Base-by-base conservation (phyloP, 2,329 filamentous ascomycete genomes). In the Hirsutella rhossiliensis region DNA sequence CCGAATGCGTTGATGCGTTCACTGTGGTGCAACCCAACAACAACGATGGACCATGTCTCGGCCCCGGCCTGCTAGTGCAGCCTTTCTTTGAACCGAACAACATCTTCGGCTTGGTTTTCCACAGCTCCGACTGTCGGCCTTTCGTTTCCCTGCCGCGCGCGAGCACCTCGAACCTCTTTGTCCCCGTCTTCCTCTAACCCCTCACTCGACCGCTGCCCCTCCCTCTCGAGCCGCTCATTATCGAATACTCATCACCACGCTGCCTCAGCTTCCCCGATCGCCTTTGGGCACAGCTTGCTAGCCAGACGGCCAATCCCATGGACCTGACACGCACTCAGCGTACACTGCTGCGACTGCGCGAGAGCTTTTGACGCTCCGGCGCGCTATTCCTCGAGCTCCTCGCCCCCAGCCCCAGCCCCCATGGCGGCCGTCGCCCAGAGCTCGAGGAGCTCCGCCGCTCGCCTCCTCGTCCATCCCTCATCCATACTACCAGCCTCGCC, bases 351-450 rank as follows among this genome's bases (percentile, higher is more conserved):
- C 43, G 44, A 47, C 39, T 49, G 13, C 43, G 45, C 44, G 40
- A 43, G 42, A 42, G 43, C 23, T 40, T 48, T 38, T 45, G 41
- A 49, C 34, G 44, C 48, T 45, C 38, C 41, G 29, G 3, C 34
- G 34, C 43, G 17, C 34, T 5, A 18, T 11, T 17, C 13, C 38
- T 44, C 44, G 23, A 36, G 47, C 44, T 42, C 40, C 20, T 40
- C 27, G 27, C 45, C 44, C 44, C 46, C 20, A 18, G 39, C 29
- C 32, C 23, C n/a, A 28, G 44, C 37, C n/a, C 11, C 48, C 47
- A 56, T 56, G 54, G 48, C 54, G 15, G 48, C 48, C 17, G 31
- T 56, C 12, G 48, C 47, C 38, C 50, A 47, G 38, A 48, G 38
- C 39, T 48, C 49, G 23, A 45, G 52, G 18, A 47, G 52, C 46